Conservation (phyloP, 1,284 basidiomycete genomes). For the Ganoderma lingzhi region DNA sequence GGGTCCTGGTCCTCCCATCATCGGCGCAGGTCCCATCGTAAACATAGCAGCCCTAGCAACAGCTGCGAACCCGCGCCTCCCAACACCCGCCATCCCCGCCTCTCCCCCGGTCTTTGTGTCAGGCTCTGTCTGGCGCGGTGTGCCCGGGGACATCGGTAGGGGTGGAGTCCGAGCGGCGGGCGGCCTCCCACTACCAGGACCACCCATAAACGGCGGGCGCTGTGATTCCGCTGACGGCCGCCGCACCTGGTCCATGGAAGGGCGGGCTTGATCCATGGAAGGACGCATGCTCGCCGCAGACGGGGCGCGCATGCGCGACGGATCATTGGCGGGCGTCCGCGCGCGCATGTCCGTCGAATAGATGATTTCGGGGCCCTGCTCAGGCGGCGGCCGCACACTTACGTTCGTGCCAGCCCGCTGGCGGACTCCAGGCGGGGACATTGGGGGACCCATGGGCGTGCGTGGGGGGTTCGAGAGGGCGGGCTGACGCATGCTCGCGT, state of each 20-base stretch:
- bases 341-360: slow-evolving; percentile 35
- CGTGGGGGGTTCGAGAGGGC: slow-evolving; percentile 34
- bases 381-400: slow-evolving; percentile 24
- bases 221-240: slow-evolving; percentile 22
- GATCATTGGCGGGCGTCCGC: slow-evolving; percentile 28
- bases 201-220: slow-evolving; percentile 25
- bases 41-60: slow-evolving; percentile 78
- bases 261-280: slow-evolving; percentile 18
- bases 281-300: slow-evolving; percentile 31
- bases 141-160: slow-evolving; percentile 26
- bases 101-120: slow-evolving; percentile 81
- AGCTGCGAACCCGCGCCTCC: slow-evolving; percentile 84
- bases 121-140: slow-evolving; percentile 41
- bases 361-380: slow-evolving; percentile 32
- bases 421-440: slow-evolving; percentile 24
- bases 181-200: slow-evolving; percentile 10
- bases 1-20: slow-evolving; percentile 17
- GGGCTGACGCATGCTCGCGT: slow-evolving; percentile 35
- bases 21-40: slow-evolving; percentile 29
- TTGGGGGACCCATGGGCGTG: background rate
- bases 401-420: slow-evolving; percentile 37
- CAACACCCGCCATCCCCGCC: slow-evolving; percentile 92
- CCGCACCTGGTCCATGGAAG: slow-evolving; percentile 19
- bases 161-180: slow-evolving; percentile 26
- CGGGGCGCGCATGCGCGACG: slow-evolving; percentile 32